Conservation (phyloP, 208 protist species). For the Kentomonas sorsogonicus region DNA sequence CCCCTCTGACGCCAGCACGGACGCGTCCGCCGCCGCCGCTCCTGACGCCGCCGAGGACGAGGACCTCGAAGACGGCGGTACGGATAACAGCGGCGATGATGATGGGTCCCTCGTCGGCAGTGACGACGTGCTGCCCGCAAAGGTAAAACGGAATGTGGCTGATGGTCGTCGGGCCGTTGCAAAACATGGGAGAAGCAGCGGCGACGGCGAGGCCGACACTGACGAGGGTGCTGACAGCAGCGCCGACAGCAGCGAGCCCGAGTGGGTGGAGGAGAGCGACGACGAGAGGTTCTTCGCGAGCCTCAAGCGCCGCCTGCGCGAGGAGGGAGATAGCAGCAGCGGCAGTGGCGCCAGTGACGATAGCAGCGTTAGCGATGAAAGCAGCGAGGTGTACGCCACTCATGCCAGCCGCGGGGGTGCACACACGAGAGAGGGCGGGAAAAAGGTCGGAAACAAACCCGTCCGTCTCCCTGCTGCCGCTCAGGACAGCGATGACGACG, state of each 20-base stretch:
- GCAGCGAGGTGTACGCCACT: no score
- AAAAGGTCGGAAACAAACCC: not conserved
- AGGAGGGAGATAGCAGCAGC: no score
- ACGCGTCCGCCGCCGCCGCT: not conserved
- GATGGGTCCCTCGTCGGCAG: no score
- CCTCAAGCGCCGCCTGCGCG: no score
- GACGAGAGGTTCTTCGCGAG: conserved; percentile 20
- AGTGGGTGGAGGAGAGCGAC: conserved; percentile 42
- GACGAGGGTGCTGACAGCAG: conserved; percentile 12
- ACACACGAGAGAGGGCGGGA: no score
- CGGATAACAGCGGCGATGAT: not conserved
- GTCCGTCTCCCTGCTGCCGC: not conserved
- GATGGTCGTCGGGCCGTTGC: not conserved
- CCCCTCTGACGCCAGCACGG: no score
- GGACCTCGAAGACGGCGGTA: not conserved
- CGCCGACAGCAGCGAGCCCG: conserved; percentile 47
- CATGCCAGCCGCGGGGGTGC: no score
- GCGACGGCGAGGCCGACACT: conserved; percentile 1
- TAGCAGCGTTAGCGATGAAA: no score
- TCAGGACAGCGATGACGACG: conserved; percentile 9
- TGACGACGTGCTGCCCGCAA: not conserved
- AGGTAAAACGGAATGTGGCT: not conserved
- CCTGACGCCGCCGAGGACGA: not conserved
- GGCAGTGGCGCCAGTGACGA: not conserved
- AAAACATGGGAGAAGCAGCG: not conserved